These are phyloP conservation scores for Malassezia yamatoensis DNA, from an alignment of 1,284 basidiomycete genomes.

Conservation along the genomic window DNA sequence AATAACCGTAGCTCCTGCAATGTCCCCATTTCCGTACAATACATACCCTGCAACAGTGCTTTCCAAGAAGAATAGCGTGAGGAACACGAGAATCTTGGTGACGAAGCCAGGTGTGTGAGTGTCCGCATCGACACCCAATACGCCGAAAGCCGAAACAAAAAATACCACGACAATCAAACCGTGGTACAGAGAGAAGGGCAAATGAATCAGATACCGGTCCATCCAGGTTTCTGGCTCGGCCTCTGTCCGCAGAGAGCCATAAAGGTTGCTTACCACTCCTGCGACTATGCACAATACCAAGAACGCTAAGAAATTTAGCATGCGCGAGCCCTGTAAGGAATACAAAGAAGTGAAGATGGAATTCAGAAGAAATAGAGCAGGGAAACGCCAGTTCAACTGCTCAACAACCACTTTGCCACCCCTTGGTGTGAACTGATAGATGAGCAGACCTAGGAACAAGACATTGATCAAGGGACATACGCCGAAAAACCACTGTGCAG, in stretches of 20 bases:
- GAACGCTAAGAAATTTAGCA: constrained; percentile 68
- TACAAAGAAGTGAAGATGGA: constrained; percentile 67
- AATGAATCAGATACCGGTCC: constrained; percentile 52
- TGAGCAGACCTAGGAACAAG: constrained; percentile 61
- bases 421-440: constrained; percentile 49
- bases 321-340: constrained; percentile 51
- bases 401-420: constrained; percentile 74
- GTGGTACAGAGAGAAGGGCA: constrained; percentile 58
- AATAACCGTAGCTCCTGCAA: constrained; percentile 74
- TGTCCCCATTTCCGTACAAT: constrained; percentile 74
- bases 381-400: constrained; percentile 77
- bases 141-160: constrained; percentile 75
- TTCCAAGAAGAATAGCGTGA: constrained; percentile 84
- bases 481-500: constrained; percentile 73
- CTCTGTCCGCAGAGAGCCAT: constrained; percentile 79
- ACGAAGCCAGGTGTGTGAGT: constrained; percentile 64
- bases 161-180: constrained; percentile 89
- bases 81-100: constrained; percentile 88
- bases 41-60: constrained; percentile 77
- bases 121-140: constrained; percentile 70
- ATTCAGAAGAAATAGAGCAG: constrained; percentile 71
- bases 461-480: constrained; percentile 71
- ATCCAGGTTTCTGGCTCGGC: constrained; percentile 57
- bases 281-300: constrained; percentile 74
- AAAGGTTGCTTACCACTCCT: constrained; percentile 74